Evolutionary conservation across 805 yeast species (phyloP).

Genomic region (Dipodascus geniculatus): DNA sequence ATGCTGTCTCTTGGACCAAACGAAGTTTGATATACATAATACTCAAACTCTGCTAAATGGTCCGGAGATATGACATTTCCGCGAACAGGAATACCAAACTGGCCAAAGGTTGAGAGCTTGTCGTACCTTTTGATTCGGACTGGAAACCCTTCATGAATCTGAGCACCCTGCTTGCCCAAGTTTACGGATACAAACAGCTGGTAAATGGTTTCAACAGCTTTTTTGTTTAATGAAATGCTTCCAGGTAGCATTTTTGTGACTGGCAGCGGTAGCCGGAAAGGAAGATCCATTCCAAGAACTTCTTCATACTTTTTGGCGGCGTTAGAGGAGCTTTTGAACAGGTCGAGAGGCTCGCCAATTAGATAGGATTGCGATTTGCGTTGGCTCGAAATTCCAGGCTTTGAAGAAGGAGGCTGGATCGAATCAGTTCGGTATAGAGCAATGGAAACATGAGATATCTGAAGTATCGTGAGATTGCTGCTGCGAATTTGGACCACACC

Average conservation of each 20-base stretch:
- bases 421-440: conserved; percentile 30
- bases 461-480: conserved; percentile 16
- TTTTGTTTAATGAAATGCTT: conserved; percentile 22
- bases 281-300: conserved; percentile 27
- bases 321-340: conserved; percentile 15
- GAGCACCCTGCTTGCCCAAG: conserved; percentile 13
- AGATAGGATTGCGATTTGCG: conserved; percentile 26
- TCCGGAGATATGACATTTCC: conserved; percentile 21
- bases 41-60: conserved; percentile 26
- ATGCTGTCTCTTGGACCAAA: conserved; percentile 30
- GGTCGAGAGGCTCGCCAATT: conserved; percentile 22
- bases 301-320: conserved; percentile 14
- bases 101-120: conserved; percentile 29
- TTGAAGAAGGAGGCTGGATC: conserved; percentile 24
- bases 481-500: conserved; percentile 29
- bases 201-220: conserved; percentile 23
- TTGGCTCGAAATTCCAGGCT: conserved; percentile 22
- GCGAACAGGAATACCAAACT: conserved; percentile 22
- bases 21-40: conserved; percentile 24
- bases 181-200: conserved; percentile 24
- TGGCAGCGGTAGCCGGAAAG: conserved; percentile 27
- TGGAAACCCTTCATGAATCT: conserved; percentile 22
- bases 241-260: conserved; percentile 25
- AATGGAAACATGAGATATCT: conserved; percentile 21
- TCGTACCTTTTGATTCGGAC: conserved; percentile 27